Conservation (phyloP, 345 rosid species). For the Ceriops decandra region DNA sequence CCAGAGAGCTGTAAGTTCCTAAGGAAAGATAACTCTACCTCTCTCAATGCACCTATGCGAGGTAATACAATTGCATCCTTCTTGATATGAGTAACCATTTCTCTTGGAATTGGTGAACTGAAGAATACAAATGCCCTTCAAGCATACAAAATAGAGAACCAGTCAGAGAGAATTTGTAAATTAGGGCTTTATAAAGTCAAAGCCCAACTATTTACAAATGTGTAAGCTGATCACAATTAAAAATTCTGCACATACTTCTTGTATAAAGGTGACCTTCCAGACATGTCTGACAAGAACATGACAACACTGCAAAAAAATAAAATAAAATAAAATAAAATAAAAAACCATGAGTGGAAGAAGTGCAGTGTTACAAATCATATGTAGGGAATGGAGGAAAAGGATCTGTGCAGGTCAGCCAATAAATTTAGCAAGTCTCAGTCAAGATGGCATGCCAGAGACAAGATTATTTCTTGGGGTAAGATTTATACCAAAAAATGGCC, state of each 20-base stretch:
- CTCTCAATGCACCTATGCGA: constrained; percentile 90
- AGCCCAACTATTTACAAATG: background rate
- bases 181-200: constrained; percentile 4
- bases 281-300: constrained; percentile 98
- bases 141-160: constrained; percentile 21
- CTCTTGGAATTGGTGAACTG: constrained; percentile 88
- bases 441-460: too few relatives aligned
- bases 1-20: background rate
- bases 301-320: constrained; percentile 53
- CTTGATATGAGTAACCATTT: constrained; percentile 75
- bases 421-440: too few relatives aligned
- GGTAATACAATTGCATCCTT: constrained; percentile 80
- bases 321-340: background rate
- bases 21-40: constrained; percentile 45
- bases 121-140: constrained; percentile 97
- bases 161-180: constrained; percentile 14
- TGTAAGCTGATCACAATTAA: background rate
- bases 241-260: constrained; percentile 67
- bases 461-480: too few relatives aligned
- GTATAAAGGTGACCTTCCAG: constrained; percentile 84
- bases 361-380: background rate
- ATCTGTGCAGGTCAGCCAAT: too few relatives aligned
- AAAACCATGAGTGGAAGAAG: background rate
- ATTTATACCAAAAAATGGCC: too few relatives aligned
- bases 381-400: too few relatives aligned